phyloP scores from a whole-genome alignment of 306 rosid species.

The Vigna radiata region DNA sequence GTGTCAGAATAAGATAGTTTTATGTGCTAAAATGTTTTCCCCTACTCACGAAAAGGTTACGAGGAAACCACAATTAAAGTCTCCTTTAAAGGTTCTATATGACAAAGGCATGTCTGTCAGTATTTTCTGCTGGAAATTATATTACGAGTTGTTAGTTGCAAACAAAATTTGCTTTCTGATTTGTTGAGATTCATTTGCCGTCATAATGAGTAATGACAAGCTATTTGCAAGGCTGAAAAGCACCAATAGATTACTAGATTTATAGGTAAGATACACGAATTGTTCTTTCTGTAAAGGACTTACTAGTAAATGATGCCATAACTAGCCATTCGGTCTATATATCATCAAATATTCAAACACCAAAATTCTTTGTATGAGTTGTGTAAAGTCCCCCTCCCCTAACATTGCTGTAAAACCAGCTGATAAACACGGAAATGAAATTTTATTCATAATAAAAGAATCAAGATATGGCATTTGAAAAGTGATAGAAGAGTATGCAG shows the following conservation, averaged over 20 bases:
- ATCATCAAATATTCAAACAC: neutral
- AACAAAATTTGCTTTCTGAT: conserved; percentile 28
- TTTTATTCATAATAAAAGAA: neutral
- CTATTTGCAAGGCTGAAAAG: neutral
- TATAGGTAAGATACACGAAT: neutral
- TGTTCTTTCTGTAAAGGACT: neutral
- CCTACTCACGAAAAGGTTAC: conserved; percentile 13
- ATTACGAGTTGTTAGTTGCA: conserved; percentile 9
- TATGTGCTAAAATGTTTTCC: conserved; percentile 21
- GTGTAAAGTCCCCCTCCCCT: neutral
- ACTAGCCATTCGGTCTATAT: neutral
- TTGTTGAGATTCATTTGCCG: conserved; percentile 6
- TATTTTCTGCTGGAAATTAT: conserved; percentile 36
- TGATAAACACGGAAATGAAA: neutral
- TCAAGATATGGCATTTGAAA: conserved; percentile 1
- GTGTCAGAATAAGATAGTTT: conserved; percentile 49
- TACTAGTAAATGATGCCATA: neutral
- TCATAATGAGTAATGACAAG: conserved; percentile 13
- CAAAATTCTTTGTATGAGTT: neutral
- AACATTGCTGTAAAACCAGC: neutral
- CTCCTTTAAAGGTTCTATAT: conserved; percentile 42
- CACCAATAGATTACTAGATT: neutral
- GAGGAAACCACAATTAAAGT: conserved; percentile 33
- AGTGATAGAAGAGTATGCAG: conserved; percentile 29
- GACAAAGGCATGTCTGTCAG: conserved; percentile 34